Evolutionary conservation across 1,284 basidiomycete species (phyloP).

Genomic region (Heterobasidion occidentale): DNA sequence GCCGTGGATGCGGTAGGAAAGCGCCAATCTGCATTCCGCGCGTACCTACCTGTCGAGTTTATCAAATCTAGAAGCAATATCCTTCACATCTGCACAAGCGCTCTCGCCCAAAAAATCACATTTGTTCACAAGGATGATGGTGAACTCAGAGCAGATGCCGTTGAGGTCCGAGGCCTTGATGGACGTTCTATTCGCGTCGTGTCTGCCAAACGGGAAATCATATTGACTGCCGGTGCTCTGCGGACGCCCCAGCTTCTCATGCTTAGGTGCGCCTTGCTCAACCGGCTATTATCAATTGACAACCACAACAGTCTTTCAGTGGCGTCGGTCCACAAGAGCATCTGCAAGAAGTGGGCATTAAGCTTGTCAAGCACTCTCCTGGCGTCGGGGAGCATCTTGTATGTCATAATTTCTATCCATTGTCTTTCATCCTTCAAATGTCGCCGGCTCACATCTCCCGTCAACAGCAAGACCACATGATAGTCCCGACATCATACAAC

Average conservation of each 20-base stretch:
- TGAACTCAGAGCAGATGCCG: not conserved
- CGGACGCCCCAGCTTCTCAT: constrained; percentile 1
- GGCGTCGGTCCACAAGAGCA: constrained; percentile 2
- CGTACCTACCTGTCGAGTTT: not conserved
- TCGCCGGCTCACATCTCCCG: not conserved
- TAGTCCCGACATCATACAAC: constrained; percentile 2
- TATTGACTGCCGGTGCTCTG: not conserved
- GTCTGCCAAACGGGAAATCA: not conserved
- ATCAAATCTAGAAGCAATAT: not conserved
- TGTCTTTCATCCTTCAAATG: too few species aligned
- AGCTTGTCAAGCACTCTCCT: not conserved
- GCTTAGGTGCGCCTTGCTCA: not conserved
- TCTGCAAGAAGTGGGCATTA: constrained; percentile 1
- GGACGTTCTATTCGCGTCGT: not conserved
- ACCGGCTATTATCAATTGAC: too few species aligned
- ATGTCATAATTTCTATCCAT: not conserved
- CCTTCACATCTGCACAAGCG: constrained; percentile 2
- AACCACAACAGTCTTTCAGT: not conserved
- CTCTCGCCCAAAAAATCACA: not conserved
- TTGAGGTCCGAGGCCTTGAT: not conserved
- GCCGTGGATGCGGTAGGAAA: not conserved
- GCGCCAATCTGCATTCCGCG: constrained; percentile 4
- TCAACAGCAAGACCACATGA: constrained; percentile 4
- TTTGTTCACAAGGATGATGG: not conserved
- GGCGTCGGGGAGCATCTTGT: constrained; percentile 4